Percentiles rank a stretch among this genome's conserved stretches.
These are phyloP conservation scores for Symmetrospora coprosmae DNA, from an alignment of 768 basidiomycete genomes.

Conservation along the genomic window DNA sequence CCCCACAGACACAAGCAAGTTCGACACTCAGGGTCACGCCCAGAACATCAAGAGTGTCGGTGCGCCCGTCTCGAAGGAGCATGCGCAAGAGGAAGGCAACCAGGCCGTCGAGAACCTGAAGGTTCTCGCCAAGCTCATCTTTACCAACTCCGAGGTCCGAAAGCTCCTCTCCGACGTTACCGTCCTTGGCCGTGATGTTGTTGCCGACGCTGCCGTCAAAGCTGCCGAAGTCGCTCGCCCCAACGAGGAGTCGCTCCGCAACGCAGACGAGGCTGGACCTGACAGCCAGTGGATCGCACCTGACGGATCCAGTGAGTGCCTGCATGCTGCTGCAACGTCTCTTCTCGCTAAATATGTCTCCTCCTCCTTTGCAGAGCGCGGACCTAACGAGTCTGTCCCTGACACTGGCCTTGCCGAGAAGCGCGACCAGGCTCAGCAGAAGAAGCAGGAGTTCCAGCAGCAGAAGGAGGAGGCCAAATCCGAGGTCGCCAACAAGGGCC, in stretches of 20 bases:
- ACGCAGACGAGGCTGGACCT: constrained; percentile 24
- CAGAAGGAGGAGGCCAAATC: constrained; percentile 30
- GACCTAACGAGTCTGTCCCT: constrained; percentile 44
- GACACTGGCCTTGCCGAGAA: constrained; percentile 41
- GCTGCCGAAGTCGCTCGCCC: constrained; percentile 59
- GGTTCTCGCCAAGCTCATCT: constrained; percentile 58
- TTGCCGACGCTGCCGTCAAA: constrained; percentile 49
- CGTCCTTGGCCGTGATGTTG: constrained; percentile 36
- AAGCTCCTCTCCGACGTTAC: constrained; percentile 37
- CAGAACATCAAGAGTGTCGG: constrained; percentile 39
- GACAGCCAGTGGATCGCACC: constrained; percentile 18
- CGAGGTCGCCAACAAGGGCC: constrained; percentile 18
- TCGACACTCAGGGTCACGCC: constrained; percentile 38
- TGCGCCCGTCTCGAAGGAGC: constrained; percentile 40
- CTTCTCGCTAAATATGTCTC: neutral
- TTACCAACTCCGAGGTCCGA: constrained; percentile 58
- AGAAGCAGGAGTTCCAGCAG: constrained; percentile 1
- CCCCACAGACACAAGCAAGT: constrained; percentile 44
- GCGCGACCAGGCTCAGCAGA: constrained; percentile 40
- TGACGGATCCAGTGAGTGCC: constrained; percentile 22
- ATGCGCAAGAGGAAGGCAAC: constrained; percentile 48
- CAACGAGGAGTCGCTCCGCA: constrained; percentile 46
- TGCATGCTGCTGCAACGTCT: neutral
- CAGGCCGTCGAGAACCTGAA: constrained; percentile 70
- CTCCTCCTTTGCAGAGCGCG: constrained; percentile 30